A percentile compares a stretch with the other conserved stretches of the same genome.
Evolutionary conservation across 371 early-diverging fungal species (phyloP).

Genomic region (Mortierella sp.): DNA sequence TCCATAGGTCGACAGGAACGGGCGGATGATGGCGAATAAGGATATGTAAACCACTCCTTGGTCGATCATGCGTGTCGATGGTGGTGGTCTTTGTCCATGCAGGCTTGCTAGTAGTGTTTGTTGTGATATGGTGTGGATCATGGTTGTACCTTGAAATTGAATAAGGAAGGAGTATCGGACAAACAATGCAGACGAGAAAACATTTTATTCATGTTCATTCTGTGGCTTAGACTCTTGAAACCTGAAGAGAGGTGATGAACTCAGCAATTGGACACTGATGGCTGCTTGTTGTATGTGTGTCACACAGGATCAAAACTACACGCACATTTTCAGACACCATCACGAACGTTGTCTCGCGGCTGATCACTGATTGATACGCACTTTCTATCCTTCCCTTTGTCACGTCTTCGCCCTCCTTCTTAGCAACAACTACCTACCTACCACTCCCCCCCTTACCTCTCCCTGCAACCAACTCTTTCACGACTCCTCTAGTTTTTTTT

Average conservation of each 20-base stretch:
- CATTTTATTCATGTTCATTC: background rate
- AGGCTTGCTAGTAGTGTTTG: background rate
- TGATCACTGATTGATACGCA: too few species aligned
- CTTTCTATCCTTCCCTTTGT: too few species aligned
- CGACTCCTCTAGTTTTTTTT: too few species aligned
- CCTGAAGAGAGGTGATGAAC: background rate
- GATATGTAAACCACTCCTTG: background rate
- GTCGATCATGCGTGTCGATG: background rate
- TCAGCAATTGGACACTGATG: background rate
- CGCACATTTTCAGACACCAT: too few species aligned
- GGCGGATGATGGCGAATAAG: background rate
- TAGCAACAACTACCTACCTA: too few species aligned
- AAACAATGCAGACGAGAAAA: background rate
- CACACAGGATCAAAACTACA: too few species aligned
- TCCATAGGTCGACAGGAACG: background rate
- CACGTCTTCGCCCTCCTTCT: too few species aligned
- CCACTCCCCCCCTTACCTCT: too few species aligned
- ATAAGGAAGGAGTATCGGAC: background rate
- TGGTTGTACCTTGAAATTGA: slow-evolving; percentile 9
- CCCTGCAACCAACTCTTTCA: too few species aligned
- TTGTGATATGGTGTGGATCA: background rate
- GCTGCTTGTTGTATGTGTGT: too few species aligned
- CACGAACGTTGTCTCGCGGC: too few species aligned
- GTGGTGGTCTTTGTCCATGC: background rate
- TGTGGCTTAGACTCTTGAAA: background rate